phyloP scores from a whole-genome alignment of 225 moss, liverwort and hornwort species.

The Antitrichia curtipendula region DNA sequence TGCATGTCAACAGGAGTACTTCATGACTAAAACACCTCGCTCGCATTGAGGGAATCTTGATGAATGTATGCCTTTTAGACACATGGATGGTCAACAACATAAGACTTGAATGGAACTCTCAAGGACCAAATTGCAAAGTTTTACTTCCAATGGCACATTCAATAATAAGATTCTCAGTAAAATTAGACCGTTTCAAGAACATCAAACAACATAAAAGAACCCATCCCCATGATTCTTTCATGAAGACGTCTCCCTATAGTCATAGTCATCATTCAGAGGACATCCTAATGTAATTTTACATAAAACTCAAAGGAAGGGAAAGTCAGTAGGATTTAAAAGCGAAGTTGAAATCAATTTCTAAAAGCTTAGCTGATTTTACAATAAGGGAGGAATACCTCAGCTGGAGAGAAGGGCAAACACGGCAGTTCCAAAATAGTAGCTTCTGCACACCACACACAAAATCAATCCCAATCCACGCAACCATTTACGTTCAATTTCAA shows the following conservation, averaged over 20 bases:
- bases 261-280: background rate
- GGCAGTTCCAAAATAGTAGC: constrained; percentile 65
- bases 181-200: background rate
- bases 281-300: background rate
- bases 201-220: background rate
- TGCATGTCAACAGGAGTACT: background rate
- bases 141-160: background rate
- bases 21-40: background rate
- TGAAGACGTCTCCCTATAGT: background rate
- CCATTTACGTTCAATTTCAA: background rate
- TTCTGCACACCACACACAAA: constrained; percentile 26
- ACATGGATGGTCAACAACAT: background rate
- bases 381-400: constrained; percentile 44
- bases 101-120: background rate
- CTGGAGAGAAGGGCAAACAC: constrained; percentile 82
- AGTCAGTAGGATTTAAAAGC: background rate
- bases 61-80: background rate
- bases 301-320: background rate
- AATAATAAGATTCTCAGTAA: background rate
- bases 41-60: background rate
- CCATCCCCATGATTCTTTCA: background rate
- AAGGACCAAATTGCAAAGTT: background rate
- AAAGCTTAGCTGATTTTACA: background rate
- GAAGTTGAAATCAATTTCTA: background rate
- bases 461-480: background rate